A percentile compares a stretch with the other conserved stretches of the same genome.
These are phyloP conservation scores for Triticum aestivum DNA, from an alignment of 176 grass and related monocot genomes.

Conservation along the genomic window DNA sequence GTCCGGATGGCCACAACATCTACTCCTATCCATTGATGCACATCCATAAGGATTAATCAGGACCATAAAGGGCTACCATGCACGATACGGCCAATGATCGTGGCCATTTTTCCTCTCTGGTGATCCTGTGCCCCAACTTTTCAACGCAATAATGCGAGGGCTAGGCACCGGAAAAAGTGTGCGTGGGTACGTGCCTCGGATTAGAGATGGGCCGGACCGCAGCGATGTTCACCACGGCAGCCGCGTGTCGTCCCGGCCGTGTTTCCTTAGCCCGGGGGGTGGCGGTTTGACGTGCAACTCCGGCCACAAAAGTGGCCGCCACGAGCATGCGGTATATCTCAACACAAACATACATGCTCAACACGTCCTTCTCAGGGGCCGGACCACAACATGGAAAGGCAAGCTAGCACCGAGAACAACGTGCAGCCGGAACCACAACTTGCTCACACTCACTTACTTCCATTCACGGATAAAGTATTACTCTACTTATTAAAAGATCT, in stretches of 20 bases:
- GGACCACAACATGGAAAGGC: slow-evolving; percentile 10
- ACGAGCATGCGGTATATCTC: background rate
- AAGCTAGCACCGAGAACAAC: background rate
- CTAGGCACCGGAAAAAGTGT: background rate
- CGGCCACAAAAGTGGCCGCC: background rate
- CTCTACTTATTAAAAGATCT: background rate
- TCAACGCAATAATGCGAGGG: background rate
- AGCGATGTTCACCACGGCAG: background rate
- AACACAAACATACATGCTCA: too few species aligned
- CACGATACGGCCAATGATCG: background rate
- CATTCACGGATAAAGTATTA: background rate
- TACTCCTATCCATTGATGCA: background rate
- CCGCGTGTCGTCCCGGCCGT: slow-evolving; percentile 2
- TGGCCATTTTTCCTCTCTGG: background rate
- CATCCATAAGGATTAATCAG: background rate
- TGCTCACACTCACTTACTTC: background rate
- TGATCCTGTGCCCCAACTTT: background rate
- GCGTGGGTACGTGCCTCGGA: background rate
- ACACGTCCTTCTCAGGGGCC: background rate
- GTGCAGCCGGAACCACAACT: background rate
- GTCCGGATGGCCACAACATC: too few species aligned
- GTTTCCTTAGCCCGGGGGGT: slow-evolving; percentile 32
- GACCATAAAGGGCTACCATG: background rate
- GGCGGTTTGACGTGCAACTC: background rate
- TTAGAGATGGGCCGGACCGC: background rate